Evolutionary conservation across 768 basidiomycete species (phyloP).

Genomic region (Russula lepida): DNA sequence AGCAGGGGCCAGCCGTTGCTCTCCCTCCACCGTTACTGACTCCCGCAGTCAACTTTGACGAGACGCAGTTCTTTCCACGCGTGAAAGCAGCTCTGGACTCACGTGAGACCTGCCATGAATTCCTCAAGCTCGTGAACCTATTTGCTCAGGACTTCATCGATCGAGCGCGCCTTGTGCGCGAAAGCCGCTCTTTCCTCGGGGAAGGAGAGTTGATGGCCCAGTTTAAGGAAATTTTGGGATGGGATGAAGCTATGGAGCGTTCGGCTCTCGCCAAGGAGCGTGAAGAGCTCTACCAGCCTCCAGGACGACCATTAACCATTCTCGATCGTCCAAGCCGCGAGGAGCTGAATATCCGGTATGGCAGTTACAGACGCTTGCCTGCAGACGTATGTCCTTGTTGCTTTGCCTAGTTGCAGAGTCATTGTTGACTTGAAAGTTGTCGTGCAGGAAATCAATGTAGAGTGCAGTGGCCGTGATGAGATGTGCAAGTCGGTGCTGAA

Average conservation of each 20-base stretch:
- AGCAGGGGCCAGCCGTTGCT: conserved; percentile 2
- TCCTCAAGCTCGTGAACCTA: conserved; percentile 89
- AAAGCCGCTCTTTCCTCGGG: conserved; percentile 62
- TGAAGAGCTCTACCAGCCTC: conserved; percentile 23
- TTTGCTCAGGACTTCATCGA: conserved; percentile 95
- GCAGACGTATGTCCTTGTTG: conserved; percentile 47
- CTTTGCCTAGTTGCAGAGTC: not conserved
- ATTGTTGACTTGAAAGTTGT: not conserved
- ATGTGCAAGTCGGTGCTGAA: conserved; percentile 96
- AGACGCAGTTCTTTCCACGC: conserved; percentile 85
- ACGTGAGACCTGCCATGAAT: conserved; percentile 83
- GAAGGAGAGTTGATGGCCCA: conserved; percentile 73
- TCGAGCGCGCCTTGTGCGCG: conserved; percentile 69
- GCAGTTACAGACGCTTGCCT: conserved; percentile 86
- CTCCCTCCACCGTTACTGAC: conserved; percentile 19
- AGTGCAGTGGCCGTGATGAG: conserved; percentile 92
- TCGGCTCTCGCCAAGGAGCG: conserved; percentile 25
- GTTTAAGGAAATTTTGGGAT: conserved; percentile 81
- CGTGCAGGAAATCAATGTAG: conserved; percentile 70
- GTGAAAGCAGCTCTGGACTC: conserved; percentile 68
- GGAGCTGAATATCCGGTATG: conserved; percentile 65
- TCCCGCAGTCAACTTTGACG: conserved; percentile 33
- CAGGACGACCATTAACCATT: conserved; percentile 24
- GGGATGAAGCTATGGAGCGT: conserved; percentile 61
- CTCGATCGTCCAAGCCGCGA: conserved; percentile 43